These are phyloP conservation scores for Platanus orientalis DNA, from an alignment of 164 flowering plant genomes.

Conservation along the genomic window DNA sequence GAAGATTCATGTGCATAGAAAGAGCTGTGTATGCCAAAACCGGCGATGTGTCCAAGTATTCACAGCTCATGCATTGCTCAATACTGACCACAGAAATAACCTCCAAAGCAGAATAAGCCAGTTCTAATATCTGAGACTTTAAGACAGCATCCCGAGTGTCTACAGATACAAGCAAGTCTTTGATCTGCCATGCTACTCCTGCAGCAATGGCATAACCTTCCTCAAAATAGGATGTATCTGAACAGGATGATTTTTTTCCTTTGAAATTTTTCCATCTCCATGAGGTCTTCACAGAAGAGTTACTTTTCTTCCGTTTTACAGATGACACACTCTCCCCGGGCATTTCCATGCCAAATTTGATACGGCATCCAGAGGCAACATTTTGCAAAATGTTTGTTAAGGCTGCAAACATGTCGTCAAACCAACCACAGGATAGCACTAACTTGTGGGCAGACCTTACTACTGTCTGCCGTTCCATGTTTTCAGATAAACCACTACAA, in stretches of 20 bases:
- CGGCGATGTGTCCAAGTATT: conserved; percentile 48
- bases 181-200: conserved; percentile 87
- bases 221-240: conserved; percentile 25
- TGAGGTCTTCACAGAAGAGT: conserved; percentile 31
- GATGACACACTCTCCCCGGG: conserved; percentile 26
- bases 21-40: conserved; percentile 66
- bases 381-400: conserved; percentile 43
- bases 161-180: conserved; percentile 56
- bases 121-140: conserved; percentile 36
- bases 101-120: conserved; percentile 48
- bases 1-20: conserved; percentile 55
- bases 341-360: conserved; percentile 40
- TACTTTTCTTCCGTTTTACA: conserved; percentile 40
- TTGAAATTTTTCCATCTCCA: conserved; percentile 28
- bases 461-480: conserved; percentile 63
- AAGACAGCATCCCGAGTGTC: conserved; percentile 48
- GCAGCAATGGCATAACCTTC: conserved; percentile 51
- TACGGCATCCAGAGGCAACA: conserved; percentile 46
- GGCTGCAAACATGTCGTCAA: conserved; percentile 59
- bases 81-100: conserved; percentile 66
- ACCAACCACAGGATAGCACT: conserved; percentile 48
- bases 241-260: conserved; percentile 23
- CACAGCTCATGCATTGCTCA: conserved; percentile 40
- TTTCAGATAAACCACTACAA: conserved; percentile 47
- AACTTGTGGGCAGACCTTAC: conserved; percentile 76